Evolutionary conservation across 257 asterid genomes (phyloP).

Genomic region (Solanum tarapatanum): DNA sequence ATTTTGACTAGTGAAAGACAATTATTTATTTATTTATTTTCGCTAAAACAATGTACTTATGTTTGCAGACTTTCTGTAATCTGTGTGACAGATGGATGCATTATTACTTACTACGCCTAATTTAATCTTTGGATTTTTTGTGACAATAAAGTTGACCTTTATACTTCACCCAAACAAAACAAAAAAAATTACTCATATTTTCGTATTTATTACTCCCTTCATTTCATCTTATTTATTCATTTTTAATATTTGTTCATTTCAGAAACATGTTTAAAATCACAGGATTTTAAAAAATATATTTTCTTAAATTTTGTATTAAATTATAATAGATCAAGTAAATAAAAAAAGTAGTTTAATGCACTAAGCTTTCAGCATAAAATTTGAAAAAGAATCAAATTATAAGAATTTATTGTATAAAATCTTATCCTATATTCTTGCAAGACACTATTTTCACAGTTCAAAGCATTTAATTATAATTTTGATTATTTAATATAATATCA

Average conservation of each 20-base stretch:
- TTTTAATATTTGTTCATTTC: not conserved
- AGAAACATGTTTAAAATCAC: no score
- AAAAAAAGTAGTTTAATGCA: accelerated
- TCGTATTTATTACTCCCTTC: no score
- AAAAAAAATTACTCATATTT: not conserved
- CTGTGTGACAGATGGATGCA: not conserved
- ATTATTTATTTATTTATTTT: not conserved
- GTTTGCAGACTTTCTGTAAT: not conserved
- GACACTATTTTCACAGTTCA: not conserved
- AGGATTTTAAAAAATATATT: no score
- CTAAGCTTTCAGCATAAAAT: no score
- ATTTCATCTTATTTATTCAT: not conserved
- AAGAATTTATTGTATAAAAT: no score
- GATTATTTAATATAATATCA: not conserved
- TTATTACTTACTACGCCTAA: not conserved
- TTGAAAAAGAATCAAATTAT: no score
- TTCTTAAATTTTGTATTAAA: no score
- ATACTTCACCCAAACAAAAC: not conserved
- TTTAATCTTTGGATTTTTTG: not conserved
- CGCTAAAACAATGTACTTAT: not conserved
- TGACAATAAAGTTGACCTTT: not conserved
- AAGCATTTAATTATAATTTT: not conserved
- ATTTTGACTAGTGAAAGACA: not conserved
- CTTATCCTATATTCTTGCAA: no score
- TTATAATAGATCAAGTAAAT: no score